Conservation (phyloP, 1,284 basidiomycete genomes). For the Tremellales sp. region DNA sequence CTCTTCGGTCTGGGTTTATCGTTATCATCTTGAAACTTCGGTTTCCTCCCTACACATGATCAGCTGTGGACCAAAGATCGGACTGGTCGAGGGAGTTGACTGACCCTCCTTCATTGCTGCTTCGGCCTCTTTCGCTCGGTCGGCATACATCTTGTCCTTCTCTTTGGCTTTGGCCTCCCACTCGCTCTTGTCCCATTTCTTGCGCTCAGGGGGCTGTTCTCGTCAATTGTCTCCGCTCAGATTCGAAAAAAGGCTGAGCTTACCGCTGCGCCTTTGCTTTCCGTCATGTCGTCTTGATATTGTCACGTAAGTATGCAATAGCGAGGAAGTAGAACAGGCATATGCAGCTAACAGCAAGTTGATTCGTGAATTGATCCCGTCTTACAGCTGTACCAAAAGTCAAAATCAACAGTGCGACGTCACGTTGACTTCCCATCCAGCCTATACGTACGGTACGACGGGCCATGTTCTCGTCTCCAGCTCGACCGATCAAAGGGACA, state of each 20-base stretch:
- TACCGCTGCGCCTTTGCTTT: not conserved
- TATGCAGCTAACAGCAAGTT: not conserved
- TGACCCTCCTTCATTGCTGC: constrained; percentile 65
- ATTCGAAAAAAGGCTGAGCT: not conserved
- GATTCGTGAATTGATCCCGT: not conserved
- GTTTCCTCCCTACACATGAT: constrained; percentile 64
- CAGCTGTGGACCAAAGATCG: not conserved
- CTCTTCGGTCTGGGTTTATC: constrained; percentile 82
- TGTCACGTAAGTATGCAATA: not conserved
- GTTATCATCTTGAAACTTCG: constrained; percentile 54
- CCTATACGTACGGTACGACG: not conserved
- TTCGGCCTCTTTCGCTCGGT: constrained; percentile 43
- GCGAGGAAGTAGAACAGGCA: no score
- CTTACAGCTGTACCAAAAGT: not conserved
- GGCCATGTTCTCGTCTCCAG: constrained; percentile 44
- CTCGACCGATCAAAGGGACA: constrained; percentile 23
- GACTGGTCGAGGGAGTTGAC: constrained; percentile 14
- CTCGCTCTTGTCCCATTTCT: constrained; percentile 48
- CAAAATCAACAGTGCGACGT: not conserved
- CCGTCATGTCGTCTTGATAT: not conserved
- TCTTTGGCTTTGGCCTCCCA: constrained; percentile 47
- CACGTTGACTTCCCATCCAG: not conserved
- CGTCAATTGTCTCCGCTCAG: not conserved
- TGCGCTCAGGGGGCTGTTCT: constrained; percentile 16
- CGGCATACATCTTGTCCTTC: constrained; percentile 38